phyloP scores from a whole-genome alignment of 805 yeast genomes.

The Sugiyamaella floridensis region DNA sequence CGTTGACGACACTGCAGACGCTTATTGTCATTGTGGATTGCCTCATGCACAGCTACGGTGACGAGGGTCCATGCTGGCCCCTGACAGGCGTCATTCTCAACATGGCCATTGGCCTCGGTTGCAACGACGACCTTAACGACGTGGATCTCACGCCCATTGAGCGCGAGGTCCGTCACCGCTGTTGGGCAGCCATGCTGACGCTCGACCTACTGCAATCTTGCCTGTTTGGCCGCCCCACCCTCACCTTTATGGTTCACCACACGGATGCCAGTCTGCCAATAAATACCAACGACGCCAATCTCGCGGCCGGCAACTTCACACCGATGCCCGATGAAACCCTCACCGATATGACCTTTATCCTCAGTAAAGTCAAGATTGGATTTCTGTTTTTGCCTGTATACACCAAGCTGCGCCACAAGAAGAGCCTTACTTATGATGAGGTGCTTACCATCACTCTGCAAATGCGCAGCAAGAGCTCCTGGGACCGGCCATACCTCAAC shows the following conservation, averaged over 20 bases:
- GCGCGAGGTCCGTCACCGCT: slow-evolving; percentile 6
- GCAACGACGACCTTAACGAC: slow-evolving; percentile 5
- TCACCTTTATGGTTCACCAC: neutral
- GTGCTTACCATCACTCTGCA: slow-evolving; percentile 1
- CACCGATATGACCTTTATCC: slow-evolving; percentile 10
- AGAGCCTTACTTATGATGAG: slow-evolving; percentile 5
- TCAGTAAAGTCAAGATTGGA: slow-evolving; percentile 6
- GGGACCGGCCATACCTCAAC: slow-evolving; percentile 5
- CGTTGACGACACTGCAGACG: slow-evolving; percentile 9
- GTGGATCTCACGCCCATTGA: slow-evolving; percentile 3
- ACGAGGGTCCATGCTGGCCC: slow-evolving; percentile 10
- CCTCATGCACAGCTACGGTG: slow-evolving; percentile 6
- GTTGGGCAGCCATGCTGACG: slow-evolving; percentile 11
- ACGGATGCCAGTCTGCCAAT: slow-evolving; percentile 3
- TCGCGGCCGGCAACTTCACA: neutral
- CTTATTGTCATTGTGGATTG: slow-evolving; percentile 4
- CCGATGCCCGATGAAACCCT: neutral
- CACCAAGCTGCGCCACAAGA: slow-evolving; percentile 3
- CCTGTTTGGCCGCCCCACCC: slow-evolving; percentile 11
- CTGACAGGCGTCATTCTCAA: slow-evolving; percentile 3
- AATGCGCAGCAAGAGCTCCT: neutral
- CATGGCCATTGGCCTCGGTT: slow-evolving; percentile 9
- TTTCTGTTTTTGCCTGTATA: slow-evolving; percentile 2
- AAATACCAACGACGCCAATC: slow-evolving; percentile 5
- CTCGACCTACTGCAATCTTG: slow-evolving; percentile 12